These are phyloP conservation scores for Pecoramyces ruminantium DNA, from an alignment of 192 early-diverging fungal species.

Conservation along the genomic window DNA sequence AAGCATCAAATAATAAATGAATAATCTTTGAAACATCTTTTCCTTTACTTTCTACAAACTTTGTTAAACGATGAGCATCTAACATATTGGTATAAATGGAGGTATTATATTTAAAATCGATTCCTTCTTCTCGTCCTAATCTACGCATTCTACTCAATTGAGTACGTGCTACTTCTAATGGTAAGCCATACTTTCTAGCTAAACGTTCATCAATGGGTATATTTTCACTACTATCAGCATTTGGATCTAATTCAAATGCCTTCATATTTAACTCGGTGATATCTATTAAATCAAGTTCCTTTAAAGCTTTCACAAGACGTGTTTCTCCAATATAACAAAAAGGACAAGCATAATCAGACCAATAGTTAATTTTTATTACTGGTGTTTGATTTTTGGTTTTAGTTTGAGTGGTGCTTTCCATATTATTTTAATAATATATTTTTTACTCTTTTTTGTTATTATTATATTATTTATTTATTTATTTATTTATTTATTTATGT, in stretches of 20 bases:
- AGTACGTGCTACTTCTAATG: background rate
- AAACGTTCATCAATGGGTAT: background rate
- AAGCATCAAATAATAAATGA: background rate
- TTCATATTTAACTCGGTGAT: background rate
- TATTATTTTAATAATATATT: no score
- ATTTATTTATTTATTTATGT: no score
- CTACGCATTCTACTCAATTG: background rate
- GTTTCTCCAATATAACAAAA: background rate
- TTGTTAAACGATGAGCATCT: background rate
- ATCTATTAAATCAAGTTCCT: background rate
- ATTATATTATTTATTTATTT: no score
- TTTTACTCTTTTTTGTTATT: no score
- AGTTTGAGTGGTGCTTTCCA: no score
- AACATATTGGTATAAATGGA: background rate
- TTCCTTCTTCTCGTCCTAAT: background rate
- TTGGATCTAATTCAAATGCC: background rate
- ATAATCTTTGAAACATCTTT: background rate
- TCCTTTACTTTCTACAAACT: background rate
- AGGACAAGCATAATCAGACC: background rate
- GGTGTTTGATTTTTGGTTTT: no score
- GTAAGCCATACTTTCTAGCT: background rate
- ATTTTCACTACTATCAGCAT: background rate
- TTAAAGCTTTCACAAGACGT: background rate
- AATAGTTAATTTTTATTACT: background rate
- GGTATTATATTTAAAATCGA: background rate